A percentile compares a stretch with the other conserved stretches of the same genome.
Conservation (phyloP, 495 filamentous ascomycete species). For the Aspergillus asperescens region DNA sequence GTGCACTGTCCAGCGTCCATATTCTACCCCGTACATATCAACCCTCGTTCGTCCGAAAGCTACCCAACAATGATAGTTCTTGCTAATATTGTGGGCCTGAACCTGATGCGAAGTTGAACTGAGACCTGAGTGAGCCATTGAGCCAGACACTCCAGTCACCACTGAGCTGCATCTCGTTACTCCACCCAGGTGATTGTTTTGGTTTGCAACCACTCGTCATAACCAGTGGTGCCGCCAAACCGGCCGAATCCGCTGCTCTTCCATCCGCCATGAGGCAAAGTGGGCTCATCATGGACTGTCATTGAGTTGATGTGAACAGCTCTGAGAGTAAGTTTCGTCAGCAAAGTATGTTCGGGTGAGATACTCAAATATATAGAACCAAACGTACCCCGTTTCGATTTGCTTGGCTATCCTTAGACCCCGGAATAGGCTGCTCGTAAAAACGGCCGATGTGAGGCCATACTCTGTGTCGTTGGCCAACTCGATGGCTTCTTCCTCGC, state of each 20-base stretch:
- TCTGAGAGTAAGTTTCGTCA: slow-evolving; percentile 18
- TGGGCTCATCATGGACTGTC: slow-evolving; percentile 78
- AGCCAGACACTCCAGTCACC: not conserved
- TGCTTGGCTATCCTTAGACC: slow-evolving; percentile 44
- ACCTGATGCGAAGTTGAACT: not conserved
- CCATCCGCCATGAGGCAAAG: slow-evolving; percentile 75
- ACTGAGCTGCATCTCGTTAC: slow-evolving; percentile 10
- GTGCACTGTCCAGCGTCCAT: too few relatives aligned
- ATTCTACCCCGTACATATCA: too few relatives aligned
- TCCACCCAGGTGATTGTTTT: slow-evolving; percentile 74
- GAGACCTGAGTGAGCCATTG: too few relatives aligned
- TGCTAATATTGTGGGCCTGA: too few relatives aligned
- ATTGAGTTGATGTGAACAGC: slow-evolving; percentile 85
- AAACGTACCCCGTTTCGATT: slow-evolving; percentile 46
- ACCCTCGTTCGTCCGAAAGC: too few relatives aligned
- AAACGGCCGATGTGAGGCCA: slow-evolving; percentile 45
- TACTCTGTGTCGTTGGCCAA: slow-evolving; percentile 52
- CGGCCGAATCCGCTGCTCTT: slow-evolving; percentile 84
- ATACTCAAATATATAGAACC: not conserved
- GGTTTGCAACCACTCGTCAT: slow-evolving; percentile 74
- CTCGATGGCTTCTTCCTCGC: slow-evolving; percentile 44
- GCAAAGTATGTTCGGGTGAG: not conserved
- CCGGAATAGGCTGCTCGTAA: slow-evolving; percentile 44
- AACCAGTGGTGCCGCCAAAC: slow-evolving; percentile 50
- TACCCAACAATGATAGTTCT: too few relatives aligned